Evolutionary conservation across 1,139 yeast genomes (phyloP).

Genomic region (Arxiozyma heterogenica): DNA sequence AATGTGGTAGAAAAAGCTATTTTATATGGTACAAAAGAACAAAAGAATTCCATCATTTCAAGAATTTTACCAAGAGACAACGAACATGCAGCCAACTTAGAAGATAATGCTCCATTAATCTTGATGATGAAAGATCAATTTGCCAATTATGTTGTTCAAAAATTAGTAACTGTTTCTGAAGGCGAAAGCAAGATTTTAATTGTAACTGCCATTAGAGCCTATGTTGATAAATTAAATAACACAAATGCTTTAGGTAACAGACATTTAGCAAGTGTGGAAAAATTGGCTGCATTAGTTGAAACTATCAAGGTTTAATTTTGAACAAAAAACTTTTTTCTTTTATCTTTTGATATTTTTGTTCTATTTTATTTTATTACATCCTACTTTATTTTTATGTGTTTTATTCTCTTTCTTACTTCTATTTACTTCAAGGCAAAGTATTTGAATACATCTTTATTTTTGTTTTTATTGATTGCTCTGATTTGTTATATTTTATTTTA

Average conservation of each 20-base stretch:
- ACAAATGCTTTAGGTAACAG: constrained; percentile 36
- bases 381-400: background rate
- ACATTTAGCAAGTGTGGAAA: constrained; percentile 81
- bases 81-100: constrained; percentile 35
- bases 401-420: background rate
- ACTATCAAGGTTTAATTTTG: constrained; percentile 18
- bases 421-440: background rate
- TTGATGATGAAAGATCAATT: constrained; percentile 96
- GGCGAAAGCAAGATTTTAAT: constrained; percentile 56
- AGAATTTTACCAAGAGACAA: constrained; percentile 32
- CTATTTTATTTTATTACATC: background rate
- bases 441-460: too few species aligned
- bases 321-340: background rate
- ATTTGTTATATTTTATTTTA: background rate
- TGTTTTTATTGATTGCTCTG: background rate
- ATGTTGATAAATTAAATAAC: constrained; percentile 31
- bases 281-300: constrained; percentile 42
- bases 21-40: constrained; percentile 55
- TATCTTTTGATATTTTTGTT: background rate
- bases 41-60: constrained; percentile 50
- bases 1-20: constrained; percentile 95
- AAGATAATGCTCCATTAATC: constrained; percentile 56
- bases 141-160: constrained; percentile 94
- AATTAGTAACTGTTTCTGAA: constrained; percentile 73
- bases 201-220: constrained; percentile 53